A percentile compares a stretch with the other conserved stretches of the same genome.
Conservation (phyloP, 306 rosid species). For the Cotoneaster glaucophyllus region DNA sequence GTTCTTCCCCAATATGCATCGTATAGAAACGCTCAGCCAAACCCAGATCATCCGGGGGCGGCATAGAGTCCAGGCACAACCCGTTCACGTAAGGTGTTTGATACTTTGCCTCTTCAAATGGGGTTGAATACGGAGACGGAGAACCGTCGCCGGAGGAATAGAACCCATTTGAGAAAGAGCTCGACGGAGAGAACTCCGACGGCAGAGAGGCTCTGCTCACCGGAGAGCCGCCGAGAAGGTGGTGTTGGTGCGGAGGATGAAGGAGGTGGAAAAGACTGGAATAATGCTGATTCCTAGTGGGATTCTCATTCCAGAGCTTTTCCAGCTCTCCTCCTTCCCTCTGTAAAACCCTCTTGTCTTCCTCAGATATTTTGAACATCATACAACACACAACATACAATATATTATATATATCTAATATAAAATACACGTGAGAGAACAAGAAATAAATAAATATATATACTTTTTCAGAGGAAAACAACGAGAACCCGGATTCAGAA, state of each 20-base stretch:
- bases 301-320: constrained; percentile 13
- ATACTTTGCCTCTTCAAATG: constrained; percentile 13
- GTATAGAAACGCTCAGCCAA: constrained; percentile 26
- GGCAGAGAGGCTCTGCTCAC: constrained; percentile 18
- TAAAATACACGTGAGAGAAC: constrained; percentile 1
- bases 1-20: constrained; percentile 24
- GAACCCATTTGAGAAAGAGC: constrained; percentile 23
- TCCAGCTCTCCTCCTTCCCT: constrained; percentile 7
- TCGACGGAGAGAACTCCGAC: constrained; percentile 23
- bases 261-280: constrained; percentile 13
- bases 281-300: constrained; percentile 1
- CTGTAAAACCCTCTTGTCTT: constrained; percentile 5
- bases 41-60: constrained; percentile 18
- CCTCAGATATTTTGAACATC: constrained; percentile 21
- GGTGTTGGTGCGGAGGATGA: constrained; percentile 5
- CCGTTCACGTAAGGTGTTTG: constrained; percentile 12
- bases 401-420: not conserved
- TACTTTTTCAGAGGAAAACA: not conserved
- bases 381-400: not conserved
- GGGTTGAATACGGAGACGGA: constrained; percentile 14
- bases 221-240: constrained; percentile 24
- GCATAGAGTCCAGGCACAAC: constrained; percentile 5
- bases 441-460: not conserved
- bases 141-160: constrained; percentile 6
- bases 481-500: constrained; percentile 14